Conservation (phyloP, 805 yeast species). For the Clavispora vitiphila region DNA sequence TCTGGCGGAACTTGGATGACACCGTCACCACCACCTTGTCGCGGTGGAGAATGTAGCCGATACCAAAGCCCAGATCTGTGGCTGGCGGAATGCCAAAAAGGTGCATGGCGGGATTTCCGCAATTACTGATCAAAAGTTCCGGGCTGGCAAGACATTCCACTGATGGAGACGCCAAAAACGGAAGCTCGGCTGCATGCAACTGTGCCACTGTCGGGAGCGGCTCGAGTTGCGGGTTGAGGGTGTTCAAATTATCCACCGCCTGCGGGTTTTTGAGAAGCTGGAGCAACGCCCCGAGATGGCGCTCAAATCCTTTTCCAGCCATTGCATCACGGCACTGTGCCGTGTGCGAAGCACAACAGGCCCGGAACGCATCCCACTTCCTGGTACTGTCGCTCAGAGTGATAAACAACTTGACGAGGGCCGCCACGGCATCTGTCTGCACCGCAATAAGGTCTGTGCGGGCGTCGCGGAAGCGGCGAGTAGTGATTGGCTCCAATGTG, state of each 20-base stretch:
- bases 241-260: conserved; percentile 32
- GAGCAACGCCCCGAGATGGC: conserved; percentile 62
- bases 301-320: conserved; percentile 64
- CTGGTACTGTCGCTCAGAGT: conserved; percentile 44
- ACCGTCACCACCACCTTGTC: conserved; percentile 77
- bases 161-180: conserved; percentile 29
- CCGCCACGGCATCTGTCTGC: conserved; percentile 48
- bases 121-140: conserved; percentile 47
- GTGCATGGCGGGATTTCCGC: conserved; percentile 87
- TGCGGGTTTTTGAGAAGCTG: conserved; percentile 48
- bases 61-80: conserved; percentile 85
- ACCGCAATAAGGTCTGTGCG: conserved; percentile 67
- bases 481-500: conserved; percentile 57
- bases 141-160: conserved; percentile 33
- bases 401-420: conserved; percentile 58
- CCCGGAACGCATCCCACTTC: conserved; percentile 48
- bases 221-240: conserved; percentile 25
- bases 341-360: conserved; percentile 50
- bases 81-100: conserved; percentile 92
- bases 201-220: conserved; percentile 9
- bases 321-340: conserved; percentile 46
- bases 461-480: conserved; percentile 61
- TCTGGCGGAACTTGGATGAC: conserved; percentile 85
- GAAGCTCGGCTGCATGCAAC: conserved; percentile 14
- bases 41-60: conserved; percentile 81